Evolutionary conservation across 441 rosid species (phyloP).

Genomic region (Bruguiera hainesii): DNA sequence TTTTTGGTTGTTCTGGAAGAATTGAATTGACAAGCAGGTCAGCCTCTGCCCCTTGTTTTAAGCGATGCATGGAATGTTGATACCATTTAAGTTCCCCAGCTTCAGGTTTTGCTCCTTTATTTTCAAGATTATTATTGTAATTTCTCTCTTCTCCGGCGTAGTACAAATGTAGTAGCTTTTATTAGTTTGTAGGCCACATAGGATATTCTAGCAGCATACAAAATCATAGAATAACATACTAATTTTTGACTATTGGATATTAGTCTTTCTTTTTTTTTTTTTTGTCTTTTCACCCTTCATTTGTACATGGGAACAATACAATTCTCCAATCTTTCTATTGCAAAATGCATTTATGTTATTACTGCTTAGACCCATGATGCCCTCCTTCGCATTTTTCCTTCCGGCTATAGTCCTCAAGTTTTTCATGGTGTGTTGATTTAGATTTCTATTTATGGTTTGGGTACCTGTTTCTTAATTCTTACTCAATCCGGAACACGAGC

Average conservation of each 20-base stretch:
- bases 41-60: constrained; percentile 16
- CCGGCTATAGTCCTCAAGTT: too few relatives aligned
- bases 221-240: constrained; percentile 26
- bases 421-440: too few relatives aligned
- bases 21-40: constrained; percentile 22
- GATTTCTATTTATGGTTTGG: too few relatives aligned
- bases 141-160: constrained; percentile 16
- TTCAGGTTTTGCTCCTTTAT: constrained; percentile 29
- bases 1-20: constrained; percentile 16
- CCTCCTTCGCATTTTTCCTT: too few relatives aligned
- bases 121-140: constrained; percentile 21
- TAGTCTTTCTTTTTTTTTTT: constrained; percentile 3
- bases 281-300: too few relatives aligned
- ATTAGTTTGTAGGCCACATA: constrained; percentile 15
- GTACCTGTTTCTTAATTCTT: too few relatives aligned
- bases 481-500: too few relatives aligned
- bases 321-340: background rate
- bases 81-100: constrained; percentile 23
- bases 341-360: background rate
- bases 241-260: constrained; percentile 11
- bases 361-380: too few relatives aligned
- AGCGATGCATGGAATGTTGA: constrained; percentile 12
- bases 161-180: constrained; percentile 28
- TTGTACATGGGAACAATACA: too few relatives aligned
- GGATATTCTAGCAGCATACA: constrained; percentile 23